Evolutionary conservation across 257 asterid species (phyloP), one percentile per base, ranked within the genome.

Genomic region (Parsonsia alboflavescens): DNA sequence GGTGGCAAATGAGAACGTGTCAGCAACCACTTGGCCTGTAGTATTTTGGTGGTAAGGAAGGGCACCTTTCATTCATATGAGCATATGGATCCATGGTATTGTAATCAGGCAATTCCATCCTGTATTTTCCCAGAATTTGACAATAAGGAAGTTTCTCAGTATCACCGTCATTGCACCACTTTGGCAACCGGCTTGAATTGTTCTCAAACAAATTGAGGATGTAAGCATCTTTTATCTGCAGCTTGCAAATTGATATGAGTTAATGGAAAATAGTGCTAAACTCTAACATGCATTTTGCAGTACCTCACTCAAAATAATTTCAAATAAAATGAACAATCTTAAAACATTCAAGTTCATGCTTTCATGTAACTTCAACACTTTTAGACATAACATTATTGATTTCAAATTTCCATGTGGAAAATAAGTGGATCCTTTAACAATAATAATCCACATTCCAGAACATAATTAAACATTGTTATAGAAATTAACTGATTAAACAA

Each of bases 191-290:
- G 80, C 90, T 88, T 45, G 89, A 80, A 77, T 93, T 80, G 85
- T 83, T 85, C 50, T 91, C 98, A 7, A 86, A 93, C 71, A 90
- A 80, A 58, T 88, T 93, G 75, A 93, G 87, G 5, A 84, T 70
- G 83, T 93, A 93, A 4, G 96, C 97, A 73, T 93, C 98, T 83
- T 89, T 91, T 81, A 93, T 90, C 98, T 93, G 97, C 80, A 82
- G 59, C 45, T 77, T 72, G n/a, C 33, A 66, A 69, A 17, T 57
- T 12, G 54, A 70, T 17, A 63, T 26, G 11, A 52, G 68, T 57
- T 44, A 64, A 74, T 2, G 33, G 21, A 58, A 59, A 21, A 56
- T n/a, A 15, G 70, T 30, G 45, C 24, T 33, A 41, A 77, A 16
- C 33, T 53, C 56, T 21, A 39, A 46, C 33, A 75, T 1, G n/a